Conservation (phyloP, 441 rosid genomes). For the Pelargonium australe region DNA sequence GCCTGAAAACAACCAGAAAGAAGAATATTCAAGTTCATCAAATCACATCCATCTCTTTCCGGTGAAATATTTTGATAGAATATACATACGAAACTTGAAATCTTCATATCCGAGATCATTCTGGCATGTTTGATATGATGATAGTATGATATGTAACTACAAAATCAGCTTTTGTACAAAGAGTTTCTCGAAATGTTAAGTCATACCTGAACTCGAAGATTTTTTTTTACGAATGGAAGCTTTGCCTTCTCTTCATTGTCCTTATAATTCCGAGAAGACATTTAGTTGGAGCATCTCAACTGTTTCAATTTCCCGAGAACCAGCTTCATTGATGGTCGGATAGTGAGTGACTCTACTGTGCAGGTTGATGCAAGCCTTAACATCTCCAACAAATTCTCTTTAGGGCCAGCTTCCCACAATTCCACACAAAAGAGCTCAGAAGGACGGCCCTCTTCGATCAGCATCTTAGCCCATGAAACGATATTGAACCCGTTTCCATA, state of each 20-base stretch:
- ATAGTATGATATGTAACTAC: too few species aligned
- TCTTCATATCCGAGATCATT: too few species aligned
- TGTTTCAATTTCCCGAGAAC: slow-evolving; percentile 62
- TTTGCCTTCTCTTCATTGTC: slow-evolving; percentile 10
- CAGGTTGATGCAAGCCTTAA: slow-evolving; percentile 75
- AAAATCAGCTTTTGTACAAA: not conserved
- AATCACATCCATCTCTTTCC: too few species aligned
- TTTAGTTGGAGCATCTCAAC: slow-evolving; percentile 31
- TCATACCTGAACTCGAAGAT: slow-evolving; percentile 18
- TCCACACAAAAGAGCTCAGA: slow-evolving; percentile 68
- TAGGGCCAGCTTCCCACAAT: slow-evolving; percentile 73
- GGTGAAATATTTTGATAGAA: too few species aligned
- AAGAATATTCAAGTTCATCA: too few species aligned
- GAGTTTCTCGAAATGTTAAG: not conserved
- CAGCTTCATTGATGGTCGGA: slow-evolving; percentile 75
- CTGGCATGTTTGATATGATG: too few species aligned
- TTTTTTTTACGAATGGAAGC: slow-evolving; percentile 6
- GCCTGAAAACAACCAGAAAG: slow-evolving; percentile 16
- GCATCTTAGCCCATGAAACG: slow-evolving; percentile 79
- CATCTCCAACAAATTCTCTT: slow-evolving; percentile 65
- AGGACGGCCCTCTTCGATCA: slow-evolving; percentile 64
- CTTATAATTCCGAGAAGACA: not conserved
- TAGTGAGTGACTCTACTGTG: slow-evolving; percentile 66
- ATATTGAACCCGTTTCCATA: slow-evolving; percentile 85
- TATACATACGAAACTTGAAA: too few species aligned